Evolutionary conservation across 192 early-diverging fungal species (phyloP), one percentile per base, ranked within the genome.

Genomic region (Geosiphon pyriformis): DNA sequence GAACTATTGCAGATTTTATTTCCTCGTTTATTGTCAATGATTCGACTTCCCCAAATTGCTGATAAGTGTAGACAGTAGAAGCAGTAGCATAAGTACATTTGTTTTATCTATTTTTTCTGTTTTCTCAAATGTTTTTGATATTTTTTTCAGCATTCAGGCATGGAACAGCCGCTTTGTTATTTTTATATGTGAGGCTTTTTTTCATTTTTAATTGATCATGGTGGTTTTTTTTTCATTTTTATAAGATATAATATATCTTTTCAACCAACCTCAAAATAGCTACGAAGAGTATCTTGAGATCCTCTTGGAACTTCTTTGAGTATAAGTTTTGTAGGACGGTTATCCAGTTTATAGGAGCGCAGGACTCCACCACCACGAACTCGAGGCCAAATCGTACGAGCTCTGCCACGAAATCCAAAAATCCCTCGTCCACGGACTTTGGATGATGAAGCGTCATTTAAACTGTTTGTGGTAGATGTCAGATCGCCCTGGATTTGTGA

Each of bases 281-380:
- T 60, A 54, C 77, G 76, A n/a, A 92, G 55, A 10, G 71, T 68
- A 1, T 68, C 66, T 31, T 77, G 78, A 27, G 80, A 72, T 0
- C 68, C 63, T 31, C 71, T 56, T 11, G 74, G 76, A 3, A 85
- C 65, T n/a, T 82, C 77, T 48, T 87, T 80, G 20, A 92, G 66
- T 53, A 81, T 67, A 20, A 92, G 51, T 68, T 85, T 91, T 27
- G 86, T 86, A 0, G 90, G 71, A 10, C 90, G 82, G 61, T 91
- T 87, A 73, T 92, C 90, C 25, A 92, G 70, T 10, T 76, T 75
- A n/a, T 76, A 81, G 17, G 83, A 78, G 49, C 78, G 70, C 34
- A 71, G 70, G 49, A 68, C 72, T 22, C 72, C 73, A 31, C 69
- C 73, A n/a, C 72, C 78, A 32, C 74, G 72, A 35, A 50, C 67